A percentile compares a stretch with the other conserved stretches of the same genome.
Conservation (phyloP, 148 eudicot genomes). For the Nyssa sinensis region DNA sequence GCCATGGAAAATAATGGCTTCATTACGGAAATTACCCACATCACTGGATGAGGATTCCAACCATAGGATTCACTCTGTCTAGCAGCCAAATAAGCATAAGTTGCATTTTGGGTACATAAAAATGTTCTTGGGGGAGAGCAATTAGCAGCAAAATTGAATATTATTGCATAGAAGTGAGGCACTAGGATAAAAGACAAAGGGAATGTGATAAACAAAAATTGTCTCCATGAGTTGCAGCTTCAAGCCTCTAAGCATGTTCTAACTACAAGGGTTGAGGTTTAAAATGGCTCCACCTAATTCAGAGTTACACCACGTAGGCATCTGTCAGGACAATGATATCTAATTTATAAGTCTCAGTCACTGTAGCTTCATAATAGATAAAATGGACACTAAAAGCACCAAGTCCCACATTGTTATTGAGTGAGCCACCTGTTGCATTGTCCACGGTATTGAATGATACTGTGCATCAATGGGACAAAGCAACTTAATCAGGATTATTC, state of each 20-base stretch:
- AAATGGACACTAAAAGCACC: too few species aligned
- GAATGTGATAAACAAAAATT: too few species aligned
- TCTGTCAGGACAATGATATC: not conserved
- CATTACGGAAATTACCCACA: too few species aligned
- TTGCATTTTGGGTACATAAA: not conserved
- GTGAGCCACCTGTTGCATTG: not conserved
- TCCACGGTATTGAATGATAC: too few species aligned
- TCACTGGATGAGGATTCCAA: not conserved
- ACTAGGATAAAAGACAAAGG: not conserved
- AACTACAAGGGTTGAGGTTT: too few species aligned
- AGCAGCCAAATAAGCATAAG: not conserved
- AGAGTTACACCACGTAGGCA: not conserved
- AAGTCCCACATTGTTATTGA: not conserved
- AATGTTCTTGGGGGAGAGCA: not conserved
- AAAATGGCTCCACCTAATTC: not conserved
- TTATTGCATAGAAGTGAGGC: not conserved
- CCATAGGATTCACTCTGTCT: not conserved
- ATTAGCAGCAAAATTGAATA: too few species aligned
- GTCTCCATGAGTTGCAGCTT: too few species aligned
- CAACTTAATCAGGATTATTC: too few species aligned
- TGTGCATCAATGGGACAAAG: too few species aligned
- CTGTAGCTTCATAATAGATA: too few species aligned
- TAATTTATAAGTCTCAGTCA: not conserved
- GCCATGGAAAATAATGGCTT: too few species aligned
- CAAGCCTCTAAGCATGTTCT: not conserved